Base-by-base conservation (phyloP, 768 basidiomycete genomes). In the Hygrocybe punicea region DNA sequence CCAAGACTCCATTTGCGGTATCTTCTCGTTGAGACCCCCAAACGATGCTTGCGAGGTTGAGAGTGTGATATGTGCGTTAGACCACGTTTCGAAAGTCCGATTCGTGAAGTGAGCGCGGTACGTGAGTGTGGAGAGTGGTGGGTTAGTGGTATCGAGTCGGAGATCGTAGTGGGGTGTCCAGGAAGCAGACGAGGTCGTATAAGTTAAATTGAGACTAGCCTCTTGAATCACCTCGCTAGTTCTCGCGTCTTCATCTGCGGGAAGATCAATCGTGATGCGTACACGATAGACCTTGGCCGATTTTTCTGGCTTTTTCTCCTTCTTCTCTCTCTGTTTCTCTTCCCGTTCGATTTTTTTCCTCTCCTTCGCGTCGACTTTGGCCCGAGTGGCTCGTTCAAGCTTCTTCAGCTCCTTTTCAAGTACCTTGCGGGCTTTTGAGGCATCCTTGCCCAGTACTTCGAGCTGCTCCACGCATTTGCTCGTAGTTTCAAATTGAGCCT, bases 81-180 rank as follows among this genome's bases (percentile, higher is more conserved):
- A 14, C 52, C 52, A 53, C 8, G 34, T 42, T 42, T 53, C 52
- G 10, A 23, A 53, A 5, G 52, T 53, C 3, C 17, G 34, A 25
- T 53, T 53, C 3, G 33, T 39, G 17, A 53, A 53, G 21, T 53
- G 52, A 9, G 35, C 36, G 17, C 52, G 52, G n/a, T 53, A 53
- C 14, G 52, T 53, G 21, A 53, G 52, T 2, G 36, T 40, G 10
- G 52, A 53, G 17, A 37, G 52, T n/a, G 52, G n/a, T 5, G 52
- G 52, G 24, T 53, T 42, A 5, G 52, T 53, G n/a, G 52, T 53
- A 42, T 53, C 52, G 36, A 53, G 39, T n/a, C 52, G 16, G 24
- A 53, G 24, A 42, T 53, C 52, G 39, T 53, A 53, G 24, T 53
- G 52, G 7, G 52, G 52, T 3, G 52, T 53, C 52, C 52, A 53